A percentile compares a stretch with the other conserved stretches of the same genome.
These are phyloP conservation scores for Zymoseptoria pseudotritici DNA, from an alignment of 2,329 filamentous ascomycete genomes.

Conservation along the genomic window DNA sequence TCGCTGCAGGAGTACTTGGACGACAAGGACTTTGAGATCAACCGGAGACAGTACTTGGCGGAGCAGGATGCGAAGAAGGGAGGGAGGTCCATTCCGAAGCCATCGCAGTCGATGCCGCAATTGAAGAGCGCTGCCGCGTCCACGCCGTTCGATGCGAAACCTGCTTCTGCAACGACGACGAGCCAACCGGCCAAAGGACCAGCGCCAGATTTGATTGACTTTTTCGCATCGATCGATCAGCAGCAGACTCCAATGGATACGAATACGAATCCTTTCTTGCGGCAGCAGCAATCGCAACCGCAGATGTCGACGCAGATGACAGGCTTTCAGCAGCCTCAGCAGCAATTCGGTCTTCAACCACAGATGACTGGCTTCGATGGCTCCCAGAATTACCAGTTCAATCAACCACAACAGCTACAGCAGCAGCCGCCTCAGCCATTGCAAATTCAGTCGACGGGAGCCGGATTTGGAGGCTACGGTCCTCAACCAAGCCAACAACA, in stretches of 20 bases:
- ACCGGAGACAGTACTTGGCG: conserved; percentile 82
- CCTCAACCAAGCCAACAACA: conserved; percentile 52
- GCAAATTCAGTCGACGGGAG: conserved; percentile 60
- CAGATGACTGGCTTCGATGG: conserved; percentile 10
- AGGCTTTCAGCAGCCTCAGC: conserved; percentile 33
- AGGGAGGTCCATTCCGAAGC: conserved; percentile 32
- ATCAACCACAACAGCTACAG: conserved; percentile 30
- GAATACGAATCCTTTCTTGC: conserved; percentile 22
- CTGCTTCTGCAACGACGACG: conserved; percentile 32
- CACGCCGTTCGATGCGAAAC: conserved; percentile 33
- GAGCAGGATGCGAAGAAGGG: conserved; percentile 68
- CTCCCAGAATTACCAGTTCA: conserved; percentile 14
- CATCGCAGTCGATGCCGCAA: conserved; percentile 16
- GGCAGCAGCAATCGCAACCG: conserved; percentile 21
- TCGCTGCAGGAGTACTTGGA: conserved; percentile 91
- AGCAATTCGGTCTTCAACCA: conserved; percentile 8
- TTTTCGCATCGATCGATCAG: conserved; percentile 88
- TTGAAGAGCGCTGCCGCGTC: conserved; percentile 32
- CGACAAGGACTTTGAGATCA: conserved; percentile 90
- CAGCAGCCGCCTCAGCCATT: conserved; percentile 40
- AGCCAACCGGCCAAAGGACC: conserved; percentile 48
- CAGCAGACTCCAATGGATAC: conserved; percentile 59
- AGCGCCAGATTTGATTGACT: conserved; percentile 79
- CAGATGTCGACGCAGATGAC: conserved; percentile 35
- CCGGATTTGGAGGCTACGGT: conserved; percentile 77